phyloP scores from a whole-genome alignment of 1,139 yeast species.

The Spathaspora sp. region DNA sequence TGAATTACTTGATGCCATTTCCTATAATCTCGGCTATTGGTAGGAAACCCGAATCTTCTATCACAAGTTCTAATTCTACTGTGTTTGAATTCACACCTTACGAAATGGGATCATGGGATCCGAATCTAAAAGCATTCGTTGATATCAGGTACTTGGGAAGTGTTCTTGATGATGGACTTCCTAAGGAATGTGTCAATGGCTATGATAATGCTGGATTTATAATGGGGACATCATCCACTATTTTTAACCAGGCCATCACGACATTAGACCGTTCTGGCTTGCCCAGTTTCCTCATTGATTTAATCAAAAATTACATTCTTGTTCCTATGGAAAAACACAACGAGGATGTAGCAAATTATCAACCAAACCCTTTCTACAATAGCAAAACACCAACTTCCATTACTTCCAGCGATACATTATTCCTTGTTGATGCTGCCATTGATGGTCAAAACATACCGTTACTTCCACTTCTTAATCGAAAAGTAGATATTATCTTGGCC shows the following conservation, averaged over 20 bases:
- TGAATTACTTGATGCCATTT: constrained; percentile 39
- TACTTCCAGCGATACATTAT: constrained; percentile 22
- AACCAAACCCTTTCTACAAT: constrained; percentile 51
- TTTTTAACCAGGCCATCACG: constrained; percentile 38
- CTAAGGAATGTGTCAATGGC: constrained; percentile 37
- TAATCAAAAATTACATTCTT: constrained; percentile 38
- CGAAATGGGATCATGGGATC: constrained; percentile 50
- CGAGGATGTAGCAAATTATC: constrained; percentile 41
- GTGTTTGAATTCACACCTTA: constrained; percentile 42
- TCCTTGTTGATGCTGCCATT: constrained; percentile 33
- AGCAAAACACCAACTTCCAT: constrained; percentile 17
- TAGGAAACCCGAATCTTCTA: constrained; percentile 33
- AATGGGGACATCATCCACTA: constrained; percentile 46
- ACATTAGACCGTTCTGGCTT: constrained; percentile 16
- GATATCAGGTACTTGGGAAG: constrained; percentile 39
- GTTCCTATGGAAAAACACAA: constrained; percentile 21
- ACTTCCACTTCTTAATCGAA: constrained; percentile 26
- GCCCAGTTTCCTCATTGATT: constrained; percentile 17
- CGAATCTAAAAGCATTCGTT: constrained; percentile 31
- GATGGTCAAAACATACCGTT: constrained; percentile 32
- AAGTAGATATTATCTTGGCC: constrained; percentile 29
- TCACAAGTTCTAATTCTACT: constrained; percentile 39
- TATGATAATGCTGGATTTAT: constrained; percentile 47
- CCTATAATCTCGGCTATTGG: constrained; percentile 44
- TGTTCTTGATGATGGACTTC: constrained; percentile 25